Base-by-base conservation (phyloP, 176 grass and related monocot species). In the Puya raimondii region DNA sequence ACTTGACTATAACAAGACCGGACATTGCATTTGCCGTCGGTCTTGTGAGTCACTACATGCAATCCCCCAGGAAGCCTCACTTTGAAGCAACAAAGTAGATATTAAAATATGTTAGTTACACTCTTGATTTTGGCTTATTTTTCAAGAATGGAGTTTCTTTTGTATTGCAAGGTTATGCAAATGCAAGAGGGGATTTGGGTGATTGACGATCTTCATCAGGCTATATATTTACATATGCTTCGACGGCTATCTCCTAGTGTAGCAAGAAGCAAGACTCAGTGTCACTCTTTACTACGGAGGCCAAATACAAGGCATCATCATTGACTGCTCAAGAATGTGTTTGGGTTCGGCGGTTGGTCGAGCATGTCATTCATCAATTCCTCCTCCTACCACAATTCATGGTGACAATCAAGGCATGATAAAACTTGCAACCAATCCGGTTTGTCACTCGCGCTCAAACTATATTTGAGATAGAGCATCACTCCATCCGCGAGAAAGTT, bases 101-200 rank as follows among this genome's bases (percentile, higher is more conserved):
- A 52, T 18, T 71, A 18, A 70, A 54, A 25, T 71, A 71, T 51
- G 68, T 54, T 0, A 54, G 54, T 52, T 71, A 3, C 1, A 52
- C 68, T 52, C 47, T 17, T 51, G 47, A 51, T 71, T 51, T 71
- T 12, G 11, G 47, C 10, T 20, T 71, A 54, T 1, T 71, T 14
- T 71, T 18, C 10, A 73, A 47, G 1, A 61, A 47, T 20, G 9
- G n/a, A n/a, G 13, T 47, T 17, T 16, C 14, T 10, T 61, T 16
- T 15, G 17, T 3, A 26, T 56, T 73, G 5, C 0, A 73, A 23
- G 70, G 16, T 23, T 71, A 52, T 71, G 16, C 47, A 51, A 4
- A 71, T 57, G 2, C 70, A 10, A 4, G 70, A 14, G 49, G 18
- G 57, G 50, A 73, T 73, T 73, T 73, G 21, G 70, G 56, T 73